Conservation (phyloP, 2,329 filamentous ascomycete species). For the Erysiphe neolycopersici region DNA sequence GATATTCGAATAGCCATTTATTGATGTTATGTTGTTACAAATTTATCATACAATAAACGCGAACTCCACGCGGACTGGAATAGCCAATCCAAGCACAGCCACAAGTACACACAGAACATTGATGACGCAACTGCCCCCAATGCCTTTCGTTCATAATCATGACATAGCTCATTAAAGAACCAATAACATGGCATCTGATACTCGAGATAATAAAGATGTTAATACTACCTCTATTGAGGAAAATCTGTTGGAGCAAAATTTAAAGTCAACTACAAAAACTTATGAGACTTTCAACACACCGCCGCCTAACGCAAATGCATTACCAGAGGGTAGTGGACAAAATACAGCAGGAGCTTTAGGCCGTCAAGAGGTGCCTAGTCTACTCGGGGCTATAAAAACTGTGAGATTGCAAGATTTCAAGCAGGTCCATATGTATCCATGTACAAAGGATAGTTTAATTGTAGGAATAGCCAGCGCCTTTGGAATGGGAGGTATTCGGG, state of each 20-base stretch:
- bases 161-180: neutral
- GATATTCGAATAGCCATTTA: too few species aligned
- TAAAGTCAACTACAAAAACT: neutral
- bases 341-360: conserved; percentile 11
- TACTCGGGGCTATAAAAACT: conserved; percentile 37
- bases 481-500: conserved; percentile 44
- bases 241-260: neutral
- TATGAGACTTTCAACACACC: conserved; percentile 17
- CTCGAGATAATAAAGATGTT: neutral
- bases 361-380: conserved; percentile 14
- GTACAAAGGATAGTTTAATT: conserved; percentile 57
- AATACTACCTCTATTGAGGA: neutral
- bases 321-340: conserved; percentile 12
- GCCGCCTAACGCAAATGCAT: conserved; percentile 10
- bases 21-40: too few species aligned
- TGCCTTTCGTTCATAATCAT: neutral
- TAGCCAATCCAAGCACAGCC: too few species aligned
- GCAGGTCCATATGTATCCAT: conserved; percentile 53
- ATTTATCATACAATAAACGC: too few species aligned
- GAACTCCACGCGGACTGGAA: too few species aligned
- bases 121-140: neutral
- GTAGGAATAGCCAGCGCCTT: conserved; percentile 62
- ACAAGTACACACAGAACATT: too few species aligned
- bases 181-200: neutral
- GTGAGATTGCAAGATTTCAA: conserved; percentile 44